Base-by-base conservation (phyloP, 1,139 yeast species). In the Zygosaccharomyces sapae region DNA sequence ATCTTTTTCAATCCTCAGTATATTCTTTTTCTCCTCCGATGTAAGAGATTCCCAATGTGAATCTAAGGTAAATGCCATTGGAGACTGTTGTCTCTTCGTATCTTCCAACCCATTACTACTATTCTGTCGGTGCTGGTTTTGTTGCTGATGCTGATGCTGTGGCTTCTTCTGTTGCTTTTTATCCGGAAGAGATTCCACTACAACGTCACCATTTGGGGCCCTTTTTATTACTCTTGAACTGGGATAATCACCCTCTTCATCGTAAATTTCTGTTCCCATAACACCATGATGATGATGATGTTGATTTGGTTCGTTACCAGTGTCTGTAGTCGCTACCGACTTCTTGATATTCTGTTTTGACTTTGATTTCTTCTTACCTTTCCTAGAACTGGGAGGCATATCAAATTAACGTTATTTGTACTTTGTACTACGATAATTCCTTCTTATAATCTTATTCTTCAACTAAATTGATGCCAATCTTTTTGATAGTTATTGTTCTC, bases 171-270 rank as follows among this genome's bases (percentile, higher is more conserved):
- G 31, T n/a, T 41, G 43, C 34, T 40, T 43, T 18, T 45, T 44
- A 19, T 41, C 39, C 25, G 53, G 49, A 33, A 69, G 59, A 33
- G 73, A 66, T 52, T 72, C 72, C 2, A 86, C 85, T 52, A 84
- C 75, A 24, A 85, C 86, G 57, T 83, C 86, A 2, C 92, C 94
- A 61, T 83, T 81, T 3, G 85, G 76, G 1, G 80, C 84, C 61
- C 82, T 84, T 59, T 81, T 83, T 54, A 85, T 81, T 2, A 85
- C 82, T 50, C 94, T 65, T 2, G 88, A 81, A 4, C 79, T 74
- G 1, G 94, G 94, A 61, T 85, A 85, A 13, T 81, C 87, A 12
- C 74, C 76, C 12, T 76, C 74, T 3, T 83, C 80, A 52, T 80
- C 72, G 62, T 76, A 77, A 43, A 80, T 57, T 41, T 77, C 74